These are phyloP conservation scores for Thraustochytrium striatum DNA, from an alignment of 352 stramenopile genomes.

Conservation along the genomic window DNA sequence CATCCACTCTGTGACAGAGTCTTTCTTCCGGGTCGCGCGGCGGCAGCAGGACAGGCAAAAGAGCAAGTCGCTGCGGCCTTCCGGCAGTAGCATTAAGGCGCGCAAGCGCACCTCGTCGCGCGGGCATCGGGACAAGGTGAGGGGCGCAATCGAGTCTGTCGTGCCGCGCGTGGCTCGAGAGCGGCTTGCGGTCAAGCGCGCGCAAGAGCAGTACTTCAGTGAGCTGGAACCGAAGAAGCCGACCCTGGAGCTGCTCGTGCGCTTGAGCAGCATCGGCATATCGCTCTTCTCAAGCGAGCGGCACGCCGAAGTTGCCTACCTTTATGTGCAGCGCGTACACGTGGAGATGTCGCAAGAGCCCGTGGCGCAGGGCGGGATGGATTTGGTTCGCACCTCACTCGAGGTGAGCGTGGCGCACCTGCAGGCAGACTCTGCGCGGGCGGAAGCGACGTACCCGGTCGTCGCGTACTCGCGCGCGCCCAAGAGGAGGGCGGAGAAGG, in stretches of 20 bases:
- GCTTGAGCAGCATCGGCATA: conserved; percentile 15
- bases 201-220: background rate
- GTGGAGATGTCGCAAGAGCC: conserved; percentile 4
- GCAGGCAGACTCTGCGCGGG: conserved; percentile 44
- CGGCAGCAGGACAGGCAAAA: too few species aligned
- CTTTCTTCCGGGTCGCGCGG: too few species aligned
- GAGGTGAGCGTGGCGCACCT: conserved; percentile 31
- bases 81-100: background rate
- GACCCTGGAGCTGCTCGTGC: conserved; percentile 3
- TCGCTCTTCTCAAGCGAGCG: conserved; percentile 28
- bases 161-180: too few species aligned
- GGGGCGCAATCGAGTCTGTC: too few species aligned
- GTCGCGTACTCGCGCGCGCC: background rate
- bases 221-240: background rate
- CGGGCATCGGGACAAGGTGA: too few species aligned
- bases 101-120: background rate
- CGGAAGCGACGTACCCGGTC: conserved; percentile 35
- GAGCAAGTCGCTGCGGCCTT: background rate
- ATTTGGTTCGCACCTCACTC: background rate
- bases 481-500: background rate
- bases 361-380: background rate
- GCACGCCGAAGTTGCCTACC: conserved; percentile 13
- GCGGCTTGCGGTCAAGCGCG: too few species aligned
- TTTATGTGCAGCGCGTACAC: conserved; percentile 15
- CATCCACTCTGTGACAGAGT: too few species aligned